Percentiles rank a stretch among this genome's conserved stretches.
phyloP scores from a whole-genome alignment of 2,329 filamentous ascomycete species.

The Fusarium humuli region DNA sequence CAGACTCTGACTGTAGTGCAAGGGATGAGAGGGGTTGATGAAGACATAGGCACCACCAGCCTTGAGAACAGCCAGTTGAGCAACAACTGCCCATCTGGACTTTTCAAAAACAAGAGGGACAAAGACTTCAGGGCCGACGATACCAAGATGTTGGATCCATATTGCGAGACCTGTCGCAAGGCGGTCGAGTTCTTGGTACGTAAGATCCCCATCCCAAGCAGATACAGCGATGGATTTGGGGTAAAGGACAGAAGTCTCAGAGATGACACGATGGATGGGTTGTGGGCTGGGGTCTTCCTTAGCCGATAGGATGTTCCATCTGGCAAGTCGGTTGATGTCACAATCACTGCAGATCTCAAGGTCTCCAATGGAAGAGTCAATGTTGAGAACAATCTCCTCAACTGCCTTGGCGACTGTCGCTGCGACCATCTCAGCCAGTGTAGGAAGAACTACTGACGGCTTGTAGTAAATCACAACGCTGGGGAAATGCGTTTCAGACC shows the following conservation, averaged over 20 bases:
- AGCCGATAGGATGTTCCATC: not conserved
- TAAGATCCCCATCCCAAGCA: slow-evolving; percentile 4
- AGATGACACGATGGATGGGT: not conserved
- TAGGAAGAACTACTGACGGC: not conserved
- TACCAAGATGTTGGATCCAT: slow-evolving; percentile 3
- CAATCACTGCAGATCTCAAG: slow-evolving; percentile 3
- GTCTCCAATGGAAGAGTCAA: not conserved
- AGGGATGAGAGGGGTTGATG: slow-evolving; percentile 1
- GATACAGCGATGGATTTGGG: not conserved
- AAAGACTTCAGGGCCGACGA: slow-evolving; percentile 2
- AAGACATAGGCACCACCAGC: slow-evolving; percentile 6
- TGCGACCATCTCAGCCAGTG: not conserved
- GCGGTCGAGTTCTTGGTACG: not conserved
- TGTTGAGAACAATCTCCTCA: not conserved
- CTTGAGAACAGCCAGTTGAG: not conserved
- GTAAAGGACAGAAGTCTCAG: not conserved
- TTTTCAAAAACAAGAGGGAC: slow-evolving; percentile 9
- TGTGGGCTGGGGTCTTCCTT: not conserved
- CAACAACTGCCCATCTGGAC: slow-evolving; percentile 8
- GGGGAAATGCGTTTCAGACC: not conserved
- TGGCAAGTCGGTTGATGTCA: not conserved
- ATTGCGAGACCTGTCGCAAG: not conserved
- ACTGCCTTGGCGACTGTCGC: not conserved
- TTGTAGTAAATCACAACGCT: not conserved
- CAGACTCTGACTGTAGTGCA: not conserved